Evolutionary conservation across 495 filamentous ascomycete species (phyloP).

Genomic region (Penicillium flavigenum): DNA sequence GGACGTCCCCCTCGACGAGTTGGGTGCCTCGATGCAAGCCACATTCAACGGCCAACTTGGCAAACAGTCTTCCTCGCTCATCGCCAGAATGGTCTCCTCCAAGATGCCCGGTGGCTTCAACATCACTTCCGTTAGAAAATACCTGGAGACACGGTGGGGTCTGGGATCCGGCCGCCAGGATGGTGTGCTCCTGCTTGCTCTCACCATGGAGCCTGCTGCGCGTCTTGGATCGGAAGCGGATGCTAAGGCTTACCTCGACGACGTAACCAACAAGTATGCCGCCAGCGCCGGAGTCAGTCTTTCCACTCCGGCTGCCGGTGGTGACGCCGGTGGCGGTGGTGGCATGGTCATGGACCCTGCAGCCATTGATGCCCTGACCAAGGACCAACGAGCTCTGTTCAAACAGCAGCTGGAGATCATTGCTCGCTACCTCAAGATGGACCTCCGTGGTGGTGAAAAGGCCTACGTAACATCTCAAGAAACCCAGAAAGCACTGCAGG

Average conservation of each 20-base stretch:
- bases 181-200: constrained; percentile 80
- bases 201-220: constrained; percentile 87
- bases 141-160: constrained; percentile 92
- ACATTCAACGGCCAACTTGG: constrained; percentile 98
- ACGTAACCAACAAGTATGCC: constrained; percentile 86
- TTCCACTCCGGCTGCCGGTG: constrained; percentile 70
- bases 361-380: constrained; percentile 93
- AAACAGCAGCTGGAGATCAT: constrained; percentile 96
- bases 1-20: constrained; percentile 92
- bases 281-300: constrained; percentile 79
- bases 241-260: constrained; percentile 88
- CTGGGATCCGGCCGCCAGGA: constrained; percentile 86
- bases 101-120: constrained; percentile 99
- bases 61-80: constrained; percentile 91
- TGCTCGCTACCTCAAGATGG: constrained; percentile 94
- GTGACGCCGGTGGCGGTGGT: constrained; percentile 66
- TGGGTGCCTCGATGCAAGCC: constrained; percentile 92
- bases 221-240: constrained; percentile 87
- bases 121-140: constrained; percentile 91
- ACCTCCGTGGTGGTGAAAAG: constrained; percentile 93
- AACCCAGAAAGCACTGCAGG: constrained; percentile 79
- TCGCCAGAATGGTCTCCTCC: constrained; percentile 91
- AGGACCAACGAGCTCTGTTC: constrained; percentile 91
- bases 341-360: constrained; percentile 99
- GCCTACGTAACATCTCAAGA: constrained; percentile 80